Evolutionary conservation across 2,329 filamentous ascomycete species (phyloP).

Genomic region (Penicillium sp.): DNA sequence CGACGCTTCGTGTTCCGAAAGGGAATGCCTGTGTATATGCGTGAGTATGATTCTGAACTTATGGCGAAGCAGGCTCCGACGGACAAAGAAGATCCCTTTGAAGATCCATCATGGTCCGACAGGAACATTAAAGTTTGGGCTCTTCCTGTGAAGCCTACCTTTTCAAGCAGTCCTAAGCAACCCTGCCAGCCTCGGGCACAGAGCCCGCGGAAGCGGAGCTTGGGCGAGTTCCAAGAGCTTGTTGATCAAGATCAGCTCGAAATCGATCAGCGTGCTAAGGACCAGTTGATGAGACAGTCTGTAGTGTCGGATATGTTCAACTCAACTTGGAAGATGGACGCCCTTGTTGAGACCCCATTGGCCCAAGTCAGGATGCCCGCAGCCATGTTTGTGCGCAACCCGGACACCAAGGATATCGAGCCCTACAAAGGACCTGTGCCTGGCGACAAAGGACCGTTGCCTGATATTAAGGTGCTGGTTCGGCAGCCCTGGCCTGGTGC

Average conservation of each 20-base stretch:
- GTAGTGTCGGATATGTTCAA: conserved; percentile 77
- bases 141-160: conserved; percentile 54
- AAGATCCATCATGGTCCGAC: conserved; percentile 70
- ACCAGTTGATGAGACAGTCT: conserved; percentile 55
- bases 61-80: conserved; percentile 23
- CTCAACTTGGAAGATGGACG: conserved; percentile 70
- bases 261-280: conserved; percentile 30
- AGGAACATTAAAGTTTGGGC: conserved; percentile 81
- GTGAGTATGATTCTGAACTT: conserved; percentile 59
- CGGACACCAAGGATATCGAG: conserved; percentile 61
- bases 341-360: conserved; percentile 64
- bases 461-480: conserved; percentile 69
- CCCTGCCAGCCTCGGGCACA: conserved; percentile 26
- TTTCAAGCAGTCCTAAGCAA: conserved; percentile 19
- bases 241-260: conserved; percentile 1
- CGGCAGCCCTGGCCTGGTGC: conserved; percentile 77
- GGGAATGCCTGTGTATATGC: conserved; percentile 68
- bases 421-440: conserved; percentile 68
- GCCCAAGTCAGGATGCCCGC: conserved; percentile 66
- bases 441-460: conserved; percentile 48
- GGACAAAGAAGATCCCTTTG: conserved; percentile 25
- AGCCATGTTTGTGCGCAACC: conserved; percentile 65
- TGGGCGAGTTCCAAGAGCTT: conserved; percentile 48
- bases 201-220: conserved; percentile 47
- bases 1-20: conserved; percentile 84